Evolutionary conservation across 768 basidiomycete genomes (phyloP).

Genomic region (Gelatoporia subvermispora): DNA sequence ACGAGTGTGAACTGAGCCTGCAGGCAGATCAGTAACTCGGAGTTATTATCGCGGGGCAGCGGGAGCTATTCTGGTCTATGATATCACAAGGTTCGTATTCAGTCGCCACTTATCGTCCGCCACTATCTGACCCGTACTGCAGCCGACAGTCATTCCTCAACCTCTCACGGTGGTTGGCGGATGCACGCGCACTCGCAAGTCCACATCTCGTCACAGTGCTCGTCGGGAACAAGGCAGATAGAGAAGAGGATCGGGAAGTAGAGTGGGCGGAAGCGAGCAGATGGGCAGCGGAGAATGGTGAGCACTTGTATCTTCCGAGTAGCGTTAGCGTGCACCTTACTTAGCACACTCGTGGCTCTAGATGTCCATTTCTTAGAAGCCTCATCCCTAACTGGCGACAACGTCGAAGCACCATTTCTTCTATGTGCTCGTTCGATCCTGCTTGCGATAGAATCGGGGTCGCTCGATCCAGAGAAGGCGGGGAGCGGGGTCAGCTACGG

Average conservation of each 20-base stretch:
- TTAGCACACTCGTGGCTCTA: too few species aligned
- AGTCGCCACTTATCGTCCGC: conserved; percentile 1
- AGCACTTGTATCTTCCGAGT: conserved; percentile 16
- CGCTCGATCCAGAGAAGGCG: conserved; percentile 87
- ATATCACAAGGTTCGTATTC: conserved; percentile 75
- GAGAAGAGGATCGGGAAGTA: conserved; percentile 92
- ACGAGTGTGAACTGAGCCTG: conserved; percentile 1
- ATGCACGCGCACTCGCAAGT: conserved; percentile 89
- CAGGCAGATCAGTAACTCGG: conserved; percentile 75
- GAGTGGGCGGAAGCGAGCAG: conserved; percentile 92
- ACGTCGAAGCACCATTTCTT: conserved; percentile 91
- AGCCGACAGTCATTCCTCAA: conserved; percentile 87
- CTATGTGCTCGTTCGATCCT: conserved; percentile 84
- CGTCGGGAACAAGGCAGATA: conserved; percentile 94
- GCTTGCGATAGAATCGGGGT: conserved; percentile 85
- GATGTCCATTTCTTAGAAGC: conserved; percentile 92
- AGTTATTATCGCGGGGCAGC: conserved; percentile 96
- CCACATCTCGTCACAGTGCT: conserved; percentile 86
- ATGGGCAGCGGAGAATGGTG: conserved; percentile 96
- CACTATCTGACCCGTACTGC: conserved; percentile 14
- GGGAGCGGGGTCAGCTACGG: conserved; percentile 97
- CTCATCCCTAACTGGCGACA: conserved; percentile 88
- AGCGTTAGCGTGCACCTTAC: background rate
- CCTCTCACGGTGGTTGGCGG: conserved; percentile 85
- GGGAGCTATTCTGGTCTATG: conserved; percentile 88